Conservation (phyloP, 2,329 filamentous ascomycete species). For the Colletotrichum caudatum region DNA sequence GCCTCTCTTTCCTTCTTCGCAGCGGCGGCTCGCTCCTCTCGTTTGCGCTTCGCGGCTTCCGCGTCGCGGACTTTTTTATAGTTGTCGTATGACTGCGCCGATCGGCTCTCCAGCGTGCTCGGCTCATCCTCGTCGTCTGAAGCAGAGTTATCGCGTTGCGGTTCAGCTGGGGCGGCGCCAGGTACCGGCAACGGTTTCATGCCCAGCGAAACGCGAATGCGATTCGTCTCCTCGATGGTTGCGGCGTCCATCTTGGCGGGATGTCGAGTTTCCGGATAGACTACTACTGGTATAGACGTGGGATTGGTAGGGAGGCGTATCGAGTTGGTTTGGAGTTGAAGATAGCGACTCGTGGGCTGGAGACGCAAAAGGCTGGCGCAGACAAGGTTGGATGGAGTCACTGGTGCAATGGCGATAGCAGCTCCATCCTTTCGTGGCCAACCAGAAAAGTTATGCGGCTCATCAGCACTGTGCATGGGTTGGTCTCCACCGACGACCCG, state of each 20-base stretch:
- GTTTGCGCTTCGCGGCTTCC: slow-evolving; percentile 80
- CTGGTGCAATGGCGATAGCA: slow-evolving; percentile 3
- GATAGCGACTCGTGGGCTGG: neutral
- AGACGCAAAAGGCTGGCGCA: neutral
- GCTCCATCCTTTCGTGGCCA: slow-evolving; percentile 36
- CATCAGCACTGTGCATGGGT: slow-evolving; percentile 17
- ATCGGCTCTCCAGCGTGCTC: slow-evolving; percentile 86
- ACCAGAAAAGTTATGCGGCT: slow-evolving; percentile 33
- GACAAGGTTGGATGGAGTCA: slow-evolving; percentile 27
- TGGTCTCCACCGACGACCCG: slow-evolving; percentile 1
- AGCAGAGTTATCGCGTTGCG: slow-evolving; percentile 55
- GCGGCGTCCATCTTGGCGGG: slow-evolving; percentile 69
- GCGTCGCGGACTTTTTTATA: slow-evolving; percentile 74
- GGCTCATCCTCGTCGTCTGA: slow-evolving; percentile 76
- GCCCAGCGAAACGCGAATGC: slow-evolving; percentile 88
- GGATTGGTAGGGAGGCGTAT: neutral
- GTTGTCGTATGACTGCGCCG: slow-evolving; percentile 80
- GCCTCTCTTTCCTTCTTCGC: slow-evolving; percentile 90
- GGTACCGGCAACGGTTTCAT: slow-evolving; percentile 91
- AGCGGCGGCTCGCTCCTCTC: slow-evolving; percentile 83
- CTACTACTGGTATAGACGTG: too few species aligned
- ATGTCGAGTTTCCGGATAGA: neutral
- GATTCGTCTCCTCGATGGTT: slow-evolving; percentile 93
- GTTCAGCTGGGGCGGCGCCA: slow-evolving; percentile 63
- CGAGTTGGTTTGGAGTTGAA: neutral